Base-by-base conservation (phyloP, 805 yeast species). In the Yamadazyma olivae region DNA sequence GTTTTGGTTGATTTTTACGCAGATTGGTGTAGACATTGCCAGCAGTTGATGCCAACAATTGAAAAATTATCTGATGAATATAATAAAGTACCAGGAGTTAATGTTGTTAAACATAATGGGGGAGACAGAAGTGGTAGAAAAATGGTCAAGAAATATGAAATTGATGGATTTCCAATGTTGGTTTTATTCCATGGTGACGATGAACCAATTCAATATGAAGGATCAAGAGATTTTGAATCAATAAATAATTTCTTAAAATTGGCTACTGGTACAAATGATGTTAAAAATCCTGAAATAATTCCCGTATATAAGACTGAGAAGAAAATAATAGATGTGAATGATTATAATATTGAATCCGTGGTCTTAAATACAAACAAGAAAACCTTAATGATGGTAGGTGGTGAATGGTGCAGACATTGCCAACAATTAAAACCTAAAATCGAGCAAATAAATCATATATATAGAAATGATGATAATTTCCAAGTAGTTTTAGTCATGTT, bases 11-110 rank as follows among this genome's bases (percentile, higher is more conserved):
- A 70, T 53, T 72, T 74, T 46, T 80, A 73, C 48, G 85, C 89
- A 7, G 78, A 75, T 35, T 81, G 89, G 89, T 81, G 89, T 56
- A 62, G 78, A 24, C 87, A 81, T 54, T 81, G 89, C 53, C 75
- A 74, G 52, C 65, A 62, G 24, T 52, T 81, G 49, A 67, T 64
- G 53, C 87, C 87, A 5, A 61, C 67, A 3, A 69, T 67, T 48
- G 66, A 52, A 34, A 49, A 58, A 47, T 47, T 68, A 9, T 62
- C 62, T 1, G 61, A 56, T 1, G 23, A 48, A 16, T 68, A 59
- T 36, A 54, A 47, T 15, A 46, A 46, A 28, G 45, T 50, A 4
- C 69, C 67, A 13, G 56, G 59, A 15, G 55, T 78, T 17, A 75
- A 73, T 45, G 61, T 78, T 29, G 67, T 72, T 12, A 75, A 77